A percentile compares a stretch with the other conserved stretches of the same genome.
These are phyloP conservation scores for Durio zibethinus DNA, from an alignment of 345 rosid species.

Conservation along the genomic window DNA sequence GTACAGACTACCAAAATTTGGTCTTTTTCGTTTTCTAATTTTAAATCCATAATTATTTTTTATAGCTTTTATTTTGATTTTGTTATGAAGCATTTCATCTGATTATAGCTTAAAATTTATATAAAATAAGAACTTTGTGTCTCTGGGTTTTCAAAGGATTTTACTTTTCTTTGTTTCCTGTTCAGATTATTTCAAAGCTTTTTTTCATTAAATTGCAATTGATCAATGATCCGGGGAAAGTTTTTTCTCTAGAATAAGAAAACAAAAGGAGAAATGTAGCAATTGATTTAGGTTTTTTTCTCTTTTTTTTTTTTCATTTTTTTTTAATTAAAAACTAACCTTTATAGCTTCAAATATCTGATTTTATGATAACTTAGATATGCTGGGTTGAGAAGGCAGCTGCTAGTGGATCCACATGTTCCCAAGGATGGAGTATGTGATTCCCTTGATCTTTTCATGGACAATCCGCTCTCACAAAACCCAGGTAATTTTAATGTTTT, in stretches of 20 bases:
- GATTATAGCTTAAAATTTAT: not conserved
- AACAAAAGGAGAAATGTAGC: not conserved
- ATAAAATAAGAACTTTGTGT: not conserved
- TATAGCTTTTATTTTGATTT: too few species aligned
- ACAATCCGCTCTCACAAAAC: constrained; percentile 93
- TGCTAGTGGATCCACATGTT: constrained; percentile 74
- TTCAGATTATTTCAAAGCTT: not conserved
- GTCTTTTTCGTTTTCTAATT: not conserved
- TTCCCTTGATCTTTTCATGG: constrained; percentile 66
- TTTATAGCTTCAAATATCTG: not conserved
- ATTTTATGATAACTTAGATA: constrained; percentile 42
- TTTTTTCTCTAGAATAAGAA: not conserved
- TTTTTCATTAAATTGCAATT: not conserved
- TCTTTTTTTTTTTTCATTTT: too few species aligned
- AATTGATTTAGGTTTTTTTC: not conserved
- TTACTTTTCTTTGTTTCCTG: not conserved
- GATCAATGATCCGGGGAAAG: not conserved
- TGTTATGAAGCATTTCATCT: not conserved
- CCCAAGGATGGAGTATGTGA: constrained; percentile 49
- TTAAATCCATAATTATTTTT: not conserved
- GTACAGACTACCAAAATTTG: not conserved
- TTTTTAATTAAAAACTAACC: not conserved
- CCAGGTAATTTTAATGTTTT: constrained; percentile 54
- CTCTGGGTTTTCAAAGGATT: constrained; percentile 16
- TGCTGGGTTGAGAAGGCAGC: constrained; percentile 74